Percentiles rank a stretch among this genome's conserved stretches.
phyloP scores from a whole-genome alignment of 768 basidiomycete species.

The Leccinum rimulosum region DNA sequence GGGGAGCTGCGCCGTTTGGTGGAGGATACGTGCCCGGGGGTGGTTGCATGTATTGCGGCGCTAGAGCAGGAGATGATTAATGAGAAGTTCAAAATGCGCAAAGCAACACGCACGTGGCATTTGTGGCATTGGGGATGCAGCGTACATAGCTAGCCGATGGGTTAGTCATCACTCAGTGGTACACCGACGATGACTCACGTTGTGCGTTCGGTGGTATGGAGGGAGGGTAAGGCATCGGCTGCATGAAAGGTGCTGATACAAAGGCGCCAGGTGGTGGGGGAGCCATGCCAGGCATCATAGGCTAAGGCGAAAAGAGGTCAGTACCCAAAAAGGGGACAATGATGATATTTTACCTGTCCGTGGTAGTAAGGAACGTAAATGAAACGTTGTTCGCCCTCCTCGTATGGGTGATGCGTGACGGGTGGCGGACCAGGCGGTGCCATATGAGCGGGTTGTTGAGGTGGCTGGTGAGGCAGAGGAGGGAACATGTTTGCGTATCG shows the following conservation, averaged over 20 bases:
- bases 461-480: conserved; percentile 51
- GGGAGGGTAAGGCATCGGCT: conserved; percentile 80
- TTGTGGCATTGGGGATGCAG: conserved; percentile 76
- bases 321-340: not conserved
- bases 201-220: conserved; percentile 75
- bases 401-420: conserved; percentile 73
- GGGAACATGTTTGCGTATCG: conserved; percentile 81
- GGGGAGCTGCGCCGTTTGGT: conserved; percentile 73
- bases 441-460: conserved; percentile 67
- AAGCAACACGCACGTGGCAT: conserved; percentile 71
- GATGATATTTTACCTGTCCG: conserved; percentile 51
- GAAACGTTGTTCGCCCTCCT: conserved; percentile 71
- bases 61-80: conserved; percentile 31
- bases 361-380: conserved; percentile 84
- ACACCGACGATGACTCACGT: conserved; percentile 22
- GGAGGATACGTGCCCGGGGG: conserved; percentile 77
- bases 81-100: not conserved
- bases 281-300: conserved; percentile 83
- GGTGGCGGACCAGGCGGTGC: conserved; percentile 64
- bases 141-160: conserved; percentile 65
- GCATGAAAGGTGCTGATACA: conserved; percentile 81
- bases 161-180: conserved; percentile 2
- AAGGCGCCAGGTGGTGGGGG: conserved; percentile 79
- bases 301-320: conserved; percentile 37
- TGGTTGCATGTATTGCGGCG: conserved; percentile 77